Conservation (phyloP, 2,329 filamentous ascomycete genomes). For the Ophiostoma sp. region DNA sequence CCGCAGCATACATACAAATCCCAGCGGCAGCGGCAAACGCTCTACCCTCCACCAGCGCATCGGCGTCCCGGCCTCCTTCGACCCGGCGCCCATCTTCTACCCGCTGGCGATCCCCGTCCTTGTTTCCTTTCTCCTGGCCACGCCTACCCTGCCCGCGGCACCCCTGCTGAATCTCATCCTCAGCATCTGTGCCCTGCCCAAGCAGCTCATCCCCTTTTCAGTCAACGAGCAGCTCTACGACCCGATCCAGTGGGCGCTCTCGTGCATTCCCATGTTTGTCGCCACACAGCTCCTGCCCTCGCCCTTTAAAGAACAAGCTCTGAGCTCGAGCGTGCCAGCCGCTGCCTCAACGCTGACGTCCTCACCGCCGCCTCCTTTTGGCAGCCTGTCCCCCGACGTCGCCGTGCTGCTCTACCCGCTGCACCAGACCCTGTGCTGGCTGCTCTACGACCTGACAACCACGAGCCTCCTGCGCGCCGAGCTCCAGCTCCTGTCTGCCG, state of each 20-base stretch:
- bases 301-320: background rate
- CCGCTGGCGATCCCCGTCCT: conserved; percentile 70
- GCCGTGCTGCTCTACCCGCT: conserved; percentile 62
- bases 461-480: conserved; percentile 85
- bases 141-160: conserved; percentile 52
- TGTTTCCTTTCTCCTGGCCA: conserved; percentile 67
- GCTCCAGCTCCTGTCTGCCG: conserved; percentile 76
- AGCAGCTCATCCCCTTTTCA: conserved; percentile 62
- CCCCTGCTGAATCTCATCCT: conserved; percentile 63
- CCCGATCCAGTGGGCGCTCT: conserved; percentile 71
- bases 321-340: background rate
- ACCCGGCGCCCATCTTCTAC: conserved; percentile 87
- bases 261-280: conserved; percentile 48
- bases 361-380: conserved; percentile 15
- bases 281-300: background rate
- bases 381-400: conserved; percentile 28
- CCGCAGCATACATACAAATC: background rate
- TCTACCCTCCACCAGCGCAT: conserved; percentile 36
- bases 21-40: conserved; percentile 18
- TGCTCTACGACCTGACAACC: conserved; percentile 74
- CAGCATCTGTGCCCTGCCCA: conserved; percentile 69
- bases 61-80: conserved; percentile 68
- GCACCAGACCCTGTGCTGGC: conserved; percentile 68
- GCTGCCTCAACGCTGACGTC: background rate
- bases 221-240: conserved; percentile 54